Conservation (phyloP, 257 asterid species). For the Euphrasia confusa region DNA sequence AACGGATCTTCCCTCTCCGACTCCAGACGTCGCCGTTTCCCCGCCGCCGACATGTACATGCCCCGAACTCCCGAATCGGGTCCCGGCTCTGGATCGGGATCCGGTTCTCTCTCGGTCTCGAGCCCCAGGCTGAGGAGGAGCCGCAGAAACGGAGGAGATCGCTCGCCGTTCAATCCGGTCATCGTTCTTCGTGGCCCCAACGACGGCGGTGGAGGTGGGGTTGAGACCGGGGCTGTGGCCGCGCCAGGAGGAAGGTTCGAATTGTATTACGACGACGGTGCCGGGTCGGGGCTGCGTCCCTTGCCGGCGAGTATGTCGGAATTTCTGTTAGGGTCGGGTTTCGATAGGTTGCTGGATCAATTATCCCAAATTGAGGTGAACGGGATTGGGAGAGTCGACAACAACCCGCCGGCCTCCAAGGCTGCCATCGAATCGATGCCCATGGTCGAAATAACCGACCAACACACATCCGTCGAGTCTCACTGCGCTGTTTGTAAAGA, state of each 20-base stretch:
- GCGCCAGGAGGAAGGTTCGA: constrained; percentile 52
- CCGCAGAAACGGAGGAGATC: constrained; percentile 62
- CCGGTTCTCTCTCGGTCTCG: constrained; percentile 32
- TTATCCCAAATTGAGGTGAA: constrained; percentile 65
- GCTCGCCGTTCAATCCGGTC: constrained; percentile 87
- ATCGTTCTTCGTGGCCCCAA: constrained; percentile 70
- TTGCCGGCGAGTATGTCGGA: constrained; percentile 72
- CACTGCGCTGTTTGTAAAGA: constrained; percentile 88
- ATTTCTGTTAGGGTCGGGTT: constrained; percentile 77
- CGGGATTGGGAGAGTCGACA: constrained; percentile 60
- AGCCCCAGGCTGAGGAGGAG: constrained; percentile 62
- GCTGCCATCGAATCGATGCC: constrained; percentile 82
- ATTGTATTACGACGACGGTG: constrained; percentile 76
- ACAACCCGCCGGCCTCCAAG: constrained; percentile 73
- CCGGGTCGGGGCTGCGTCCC: constrained; percentile 76
- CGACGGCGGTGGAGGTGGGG: constrained; percentile 34
- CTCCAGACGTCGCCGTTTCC: constrained; percentile 57
- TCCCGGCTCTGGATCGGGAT: constrained; percentile 28
- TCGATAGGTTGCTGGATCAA: constrained; percentile 75
- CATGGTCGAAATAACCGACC: constrained; percentile 40
- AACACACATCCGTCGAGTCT: constrained; percentile 45
- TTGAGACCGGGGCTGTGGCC: constrained; percentile 12
- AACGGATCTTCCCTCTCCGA: constrained; percentile 46
- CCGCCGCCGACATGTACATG: constrained; percentile 58
- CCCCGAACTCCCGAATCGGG: constrained; percentile 40